Conservation (phyloP, 2,329 filamentous ascomycete genomes). For the Phialophora tarda region DNA sequence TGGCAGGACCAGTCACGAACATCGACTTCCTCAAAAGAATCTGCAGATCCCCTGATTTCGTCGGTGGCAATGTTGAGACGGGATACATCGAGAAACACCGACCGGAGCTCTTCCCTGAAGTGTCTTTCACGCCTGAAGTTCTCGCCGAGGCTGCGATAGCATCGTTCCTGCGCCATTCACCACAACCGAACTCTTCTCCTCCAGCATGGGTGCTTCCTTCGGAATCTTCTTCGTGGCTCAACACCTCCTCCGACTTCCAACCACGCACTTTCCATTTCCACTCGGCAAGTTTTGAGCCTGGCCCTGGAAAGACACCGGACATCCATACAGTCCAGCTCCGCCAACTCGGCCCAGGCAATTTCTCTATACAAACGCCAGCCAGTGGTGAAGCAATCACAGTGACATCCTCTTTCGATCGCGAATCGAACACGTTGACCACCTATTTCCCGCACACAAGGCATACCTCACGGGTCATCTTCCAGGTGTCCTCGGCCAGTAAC, state of each 20-base stretch:
- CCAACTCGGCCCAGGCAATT: conserved; percentile 55
- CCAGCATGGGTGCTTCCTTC: conserved; percentile 9
- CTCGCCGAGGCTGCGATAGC: conserved; percentile 87
- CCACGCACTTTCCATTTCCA: conserved; percentile 39
- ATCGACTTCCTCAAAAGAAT: conserved; percentile 94
- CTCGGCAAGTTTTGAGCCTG: conserved; percentile 33
- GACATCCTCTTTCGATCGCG: conserved; percentile 54
- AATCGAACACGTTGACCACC: conserved; percentile 64
- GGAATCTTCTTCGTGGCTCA: conserved; percentile 34
- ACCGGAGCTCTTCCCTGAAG: conserved; percentile 74
- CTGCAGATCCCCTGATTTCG: conserved; percentile 79
- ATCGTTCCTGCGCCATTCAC: conserved; percentile 56
- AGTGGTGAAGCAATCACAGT: conserved; percentile 50
- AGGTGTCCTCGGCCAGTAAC: conserved; percentile 13
- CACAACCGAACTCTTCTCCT: not conserved
- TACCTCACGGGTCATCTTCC: conserved; percentile 73
- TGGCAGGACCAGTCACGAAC: conserved; percentile 91
- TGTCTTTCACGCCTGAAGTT: conserved; percentile 70
- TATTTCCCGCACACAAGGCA: conserved; percentile 84
- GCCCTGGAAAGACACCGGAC: conserved; percentile 34
- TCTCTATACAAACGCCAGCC: conserved; percentile 56
- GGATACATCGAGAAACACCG: conserved; percentile 93
- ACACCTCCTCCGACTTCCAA: conserved; percentile 37
- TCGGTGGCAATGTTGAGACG: conserved; percentile 88
- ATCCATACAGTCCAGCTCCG: conserved; percentile 53